Conservation (phyloP, 2,329 filamentous ascomycete species). For the Paramyrothecium sp. region DNA sequence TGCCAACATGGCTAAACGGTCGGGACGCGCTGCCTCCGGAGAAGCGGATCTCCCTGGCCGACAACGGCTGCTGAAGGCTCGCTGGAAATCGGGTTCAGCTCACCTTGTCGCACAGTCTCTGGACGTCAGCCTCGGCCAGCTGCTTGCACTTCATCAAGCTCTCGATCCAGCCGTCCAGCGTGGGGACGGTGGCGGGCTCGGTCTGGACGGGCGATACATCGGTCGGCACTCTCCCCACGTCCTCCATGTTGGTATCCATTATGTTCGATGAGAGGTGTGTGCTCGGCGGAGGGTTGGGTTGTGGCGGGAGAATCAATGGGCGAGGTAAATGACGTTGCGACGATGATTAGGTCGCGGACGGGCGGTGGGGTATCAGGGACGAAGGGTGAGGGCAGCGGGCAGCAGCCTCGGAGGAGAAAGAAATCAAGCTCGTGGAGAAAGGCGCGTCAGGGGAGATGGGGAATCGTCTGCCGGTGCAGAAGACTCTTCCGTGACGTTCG, state of each 20-base stretch:
- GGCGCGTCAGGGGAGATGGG: neutral
- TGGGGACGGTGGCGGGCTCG: slow-evolving; percentile 88
- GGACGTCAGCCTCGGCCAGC: slow-evolving; percentile 89
- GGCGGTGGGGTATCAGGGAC: slow-evolving; percentile 18
- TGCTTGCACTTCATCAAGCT: slow-evolving; percentile 98
- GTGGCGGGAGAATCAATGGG: slow-evolving; percentile 13
- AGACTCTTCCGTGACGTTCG: neutral
- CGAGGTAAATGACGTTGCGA: slow-evolving; percentile 22
- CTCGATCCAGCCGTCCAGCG: slow-evolving; percentile 97
- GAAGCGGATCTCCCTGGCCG: too few species aligned
- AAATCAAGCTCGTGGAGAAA: slow-evolving; percentile 5
- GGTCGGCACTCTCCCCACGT: slow-evolving; percentile 83
- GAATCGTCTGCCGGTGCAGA: neutral
- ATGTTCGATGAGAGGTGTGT: slow-evolving; percentile 10
- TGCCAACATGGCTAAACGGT: too few species aligned
- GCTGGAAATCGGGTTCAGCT: slow-evolving; percentile 10
- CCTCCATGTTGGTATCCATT: slow-evolving; percentile 99
- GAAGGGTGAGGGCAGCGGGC: slow-evolving; percentile 24
- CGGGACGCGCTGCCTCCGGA: too few species aligned
- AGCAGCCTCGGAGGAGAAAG: slow-evolving; percentile 15
- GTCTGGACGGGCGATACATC: slow-evolving; percentile 69
- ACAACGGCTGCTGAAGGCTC: too few species aligned
- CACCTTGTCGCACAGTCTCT: slow-evolving; percentile 97
- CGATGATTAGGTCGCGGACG: slow-evolving; percentile 26
- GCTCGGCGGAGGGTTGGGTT: slow-evolving; percentile 13